Percentiles rank a stretch among this genome's conserved stretches.
phyloP scores from a whole-genome alignment of 371 early-diverging fungal genomes.

The Mortierella sp. region DNA sequence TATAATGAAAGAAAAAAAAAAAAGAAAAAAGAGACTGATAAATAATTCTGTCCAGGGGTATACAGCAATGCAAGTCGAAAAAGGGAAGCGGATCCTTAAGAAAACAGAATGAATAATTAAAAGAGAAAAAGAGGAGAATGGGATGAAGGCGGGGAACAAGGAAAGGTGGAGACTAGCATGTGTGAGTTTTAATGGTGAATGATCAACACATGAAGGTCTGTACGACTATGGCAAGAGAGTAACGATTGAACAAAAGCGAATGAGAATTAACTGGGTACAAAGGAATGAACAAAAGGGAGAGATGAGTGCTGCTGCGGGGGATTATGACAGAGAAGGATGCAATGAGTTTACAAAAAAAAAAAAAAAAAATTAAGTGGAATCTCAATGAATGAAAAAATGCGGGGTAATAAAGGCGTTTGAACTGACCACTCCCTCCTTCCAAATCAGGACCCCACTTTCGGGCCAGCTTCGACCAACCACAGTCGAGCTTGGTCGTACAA shows the following conservation, averaged over 20 bases:
- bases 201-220: conserved; percentile 48
- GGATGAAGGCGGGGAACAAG: neutral
- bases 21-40: neutral
- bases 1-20: neutral
- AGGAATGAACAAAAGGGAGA: neutral
- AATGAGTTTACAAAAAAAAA: conserved; percentile 7
- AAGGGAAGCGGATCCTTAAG: neutral
- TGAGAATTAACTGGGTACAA: no score
- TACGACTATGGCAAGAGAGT: conserved; percentile 11
- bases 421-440: neutral
- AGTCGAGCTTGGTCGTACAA: conserved; percentile 26
- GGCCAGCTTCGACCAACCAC: conserved; percentile 22
- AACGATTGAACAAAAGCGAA: neutral
- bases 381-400: no score
- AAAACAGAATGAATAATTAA: neutral
- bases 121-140: neutral
- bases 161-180: conserved; percentile 15
- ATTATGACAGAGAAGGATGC: neutral
- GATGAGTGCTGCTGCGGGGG: neutral
- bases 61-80: neutral
- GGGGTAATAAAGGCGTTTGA: no score
- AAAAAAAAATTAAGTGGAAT: conserved; percentile 8
- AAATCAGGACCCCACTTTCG: neutral
- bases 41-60: no score
- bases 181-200: conserved; percentile 45